These are phyloP conservation scores for Coemansia sp. DNA, from an alignment of 192 early-diverging fungal genomes.

Conservation along the genomic window DNA sequence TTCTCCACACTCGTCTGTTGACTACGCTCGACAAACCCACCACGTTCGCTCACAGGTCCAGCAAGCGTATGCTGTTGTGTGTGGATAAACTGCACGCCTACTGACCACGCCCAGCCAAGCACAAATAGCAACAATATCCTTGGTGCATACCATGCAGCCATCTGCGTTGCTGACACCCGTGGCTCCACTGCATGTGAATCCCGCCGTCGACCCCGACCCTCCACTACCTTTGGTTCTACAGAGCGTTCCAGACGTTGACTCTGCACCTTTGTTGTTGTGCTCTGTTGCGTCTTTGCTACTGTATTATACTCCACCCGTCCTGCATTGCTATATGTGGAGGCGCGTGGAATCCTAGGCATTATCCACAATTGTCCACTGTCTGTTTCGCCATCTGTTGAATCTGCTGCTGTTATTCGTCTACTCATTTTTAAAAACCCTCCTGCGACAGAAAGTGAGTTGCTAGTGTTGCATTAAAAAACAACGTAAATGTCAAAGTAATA, in stretches of 20 bases:
- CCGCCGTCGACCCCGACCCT: not conserved
- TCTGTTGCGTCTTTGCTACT: not conserved
- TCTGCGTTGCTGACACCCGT: slow-evolving; percentile 21
- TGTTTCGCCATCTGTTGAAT: slow-evolving; percentile 18
- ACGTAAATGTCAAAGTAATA: not conserved
- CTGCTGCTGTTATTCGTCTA: not conserved
- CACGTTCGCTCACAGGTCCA: not conserved
- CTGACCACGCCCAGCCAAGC: slow-evolving; percentile 47
- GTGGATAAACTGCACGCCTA: slow-evolving; percentile 48
- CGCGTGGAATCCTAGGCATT: slow-evolving; percentile 36
- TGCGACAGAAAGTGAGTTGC: not conserved
- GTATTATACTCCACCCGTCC: slow-evolving; percentile 10
- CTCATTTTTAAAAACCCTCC: not conserved
- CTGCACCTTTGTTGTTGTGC: not conserved
- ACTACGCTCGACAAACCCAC: not conserved
- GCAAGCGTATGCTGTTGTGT: slow-evolving; percentile 26
- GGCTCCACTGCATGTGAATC: slow-evolving; percentile 3
- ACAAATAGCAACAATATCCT: slow-evolving; percentile 40
- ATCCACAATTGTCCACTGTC: slow-evolving; percentile 52
- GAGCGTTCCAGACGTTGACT: slow-evolving; percentile 2
- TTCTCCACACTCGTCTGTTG: not conserved
- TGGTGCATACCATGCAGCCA: slow-evolving; percentile 43
- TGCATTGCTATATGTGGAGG: slow-evolving; percentile 1
- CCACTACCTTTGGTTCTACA: slow-evolving; percentile 3
- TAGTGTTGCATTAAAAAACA: not conserved